These are phyloP conservation scores for Neurospora pannonica DNA, from an alignment of 495 filamentous ascomycete species.

Conservation along the genomic window DNA sequence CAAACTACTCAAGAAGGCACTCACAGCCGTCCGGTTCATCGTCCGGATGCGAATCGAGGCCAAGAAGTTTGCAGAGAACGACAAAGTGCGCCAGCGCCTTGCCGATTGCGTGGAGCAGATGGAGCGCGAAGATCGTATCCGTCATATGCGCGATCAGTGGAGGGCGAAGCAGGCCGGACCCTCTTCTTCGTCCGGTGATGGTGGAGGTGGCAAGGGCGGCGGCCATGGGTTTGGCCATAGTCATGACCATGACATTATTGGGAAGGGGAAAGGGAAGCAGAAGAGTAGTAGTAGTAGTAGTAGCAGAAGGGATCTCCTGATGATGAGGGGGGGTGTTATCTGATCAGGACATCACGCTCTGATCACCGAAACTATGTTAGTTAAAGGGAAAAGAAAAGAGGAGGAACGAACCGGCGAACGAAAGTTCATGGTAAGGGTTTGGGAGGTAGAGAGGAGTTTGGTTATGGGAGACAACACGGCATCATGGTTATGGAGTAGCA, in stretches of 20 bases:
- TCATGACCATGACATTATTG: not conserved
- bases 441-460: not conserved
- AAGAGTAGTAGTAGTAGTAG: not conserved
- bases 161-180: constrained; percentile 4
- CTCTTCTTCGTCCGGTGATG: not conserved
- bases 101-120: constrained; percentile 28
- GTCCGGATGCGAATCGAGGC: constrained; percentile 34
- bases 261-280: not conserved
- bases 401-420: not conserved
- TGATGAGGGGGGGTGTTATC: not conserved
- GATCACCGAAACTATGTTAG: not conserved
- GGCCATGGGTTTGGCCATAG: not conserved
- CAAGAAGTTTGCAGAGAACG: constrained; percentile 28
- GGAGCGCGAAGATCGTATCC: constrained; percentile 23
- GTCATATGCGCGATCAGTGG: constrained; percentile 23
- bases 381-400: not conserved
- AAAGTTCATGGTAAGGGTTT: not conserved
- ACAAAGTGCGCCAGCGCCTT: constrained; percentile 28
- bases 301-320: not conserved
- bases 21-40: constrained; percentile 28
- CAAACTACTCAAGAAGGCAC: constrained; percentile 17
- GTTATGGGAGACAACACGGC: not conserved
- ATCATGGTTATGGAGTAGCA: not conserved
- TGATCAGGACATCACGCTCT: not conserved
- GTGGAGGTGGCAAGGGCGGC: not conserved